Evolutionary conservation across 176 grass and related monocot genomes (phyloP).

Genomic region (Triticum dicoccoides): DNA sequence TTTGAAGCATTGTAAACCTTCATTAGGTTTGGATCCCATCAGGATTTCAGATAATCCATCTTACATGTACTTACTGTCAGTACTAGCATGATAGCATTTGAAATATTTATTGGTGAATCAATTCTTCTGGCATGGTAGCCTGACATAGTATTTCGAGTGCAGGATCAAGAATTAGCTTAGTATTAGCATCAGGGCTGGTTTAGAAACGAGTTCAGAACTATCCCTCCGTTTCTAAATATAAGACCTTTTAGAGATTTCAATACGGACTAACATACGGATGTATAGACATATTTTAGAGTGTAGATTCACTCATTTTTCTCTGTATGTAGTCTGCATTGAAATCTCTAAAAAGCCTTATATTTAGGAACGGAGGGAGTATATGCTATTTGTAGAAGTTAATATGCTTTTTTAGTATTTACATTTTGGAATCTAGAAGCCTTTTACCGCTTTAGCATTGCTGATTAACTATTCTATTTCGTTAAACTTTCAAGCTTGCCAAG

Average conservation of each 20-base stretch:
- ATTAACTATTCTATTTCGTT: background rate
- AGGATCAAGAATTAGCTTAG: conserved; percentile 9
- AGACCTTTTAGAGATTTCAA: too few relatives aligned
- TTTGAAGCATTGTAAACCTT: conserved; percentile 13
- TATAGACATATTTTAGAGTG: too few relatives aligned
- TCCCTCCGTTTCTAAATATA: too few relatives aligned
- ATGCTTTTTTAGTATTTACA: background rate
- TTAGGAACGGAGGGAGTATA: background rate
- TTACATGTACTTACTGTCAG: background rate
- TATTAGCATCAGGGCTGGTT: background rate
- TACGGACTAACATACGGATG: too few relatives aligned
- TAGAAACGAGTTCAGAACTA: background rate
- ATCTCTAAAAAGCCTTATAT: too few relatives aligned
- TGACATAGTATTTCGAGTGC: conserved; percentile 4
- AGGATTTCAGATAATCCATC: background rate
- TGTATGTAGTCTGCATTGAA: too few relatives aligned
- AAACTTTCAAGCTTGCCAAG: background rate
- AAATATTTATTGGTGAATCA: background rate
- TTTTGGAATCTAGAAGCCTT: background rate
- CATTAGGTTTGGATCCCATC: background rate
- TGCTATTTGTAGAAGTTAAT: background rate
- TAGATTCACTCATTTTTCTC: too few relatives aligned
- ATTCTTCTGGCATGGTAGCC: background rate
- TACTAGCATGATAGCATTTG: background rate
- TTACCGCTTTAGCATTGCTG: conserved; percentile 17